Base-by-base conservation (phyloP, 2,329 filamentous ascomycete genomes). In the Tolypocladium guangdongense region DNA sequence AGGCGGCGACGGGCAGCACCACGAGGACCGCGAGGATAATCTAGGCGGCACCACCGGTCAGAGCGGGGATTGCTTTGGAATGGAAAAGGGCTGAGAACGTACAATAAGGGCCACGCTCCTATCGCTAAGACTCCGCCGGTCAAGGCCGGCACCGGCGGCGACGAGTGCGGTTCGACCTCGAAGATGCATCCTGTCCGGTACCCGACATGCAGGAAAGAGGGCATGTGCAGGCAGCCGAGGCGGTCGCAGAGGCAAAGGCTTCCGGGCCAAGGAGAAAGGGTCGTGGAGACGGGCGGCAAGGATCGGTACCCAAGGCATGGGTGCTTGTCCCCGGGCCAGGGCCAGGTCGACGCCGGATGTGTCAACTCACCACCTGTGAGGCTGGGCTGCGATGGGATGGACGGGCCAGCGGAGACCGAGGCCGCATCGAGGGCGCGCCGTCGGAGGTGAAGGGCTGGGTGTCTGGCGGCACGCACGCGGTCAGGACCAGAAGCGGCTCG, bases 41-140 rank as follows among this genome's bases (percentile, higher is more conserved):
- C 52, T 53, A 41, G 11, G 12, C 5, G 36, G 22, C 32, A 20
- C 24, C 14, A n/a, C 16, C 16, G 27, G 24, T 35, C 35, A 33
- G 45, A 27, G 4, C 6, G 30, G 11, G 20, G 22, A 5, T 4
- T 7, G 18, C 4, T 8, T 35, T 48, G 47, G 32, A 30, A 12
- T 4, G 18, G 10, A 22, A 32, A 32, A 16, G 43, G 27, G 7
- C 16, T 10, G 18, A 12, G 8, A 35, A 54, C 58, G 24, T 54
- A 61, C 59, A 51, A 57, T 51, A 22, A 59, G 49, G 20, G 52
- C 54, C 4, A 56, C 27, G 22, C 35, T 55, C 22, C 51, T 55
- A 48, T 33, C 48, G 27, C 47, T 49, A 7, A 54, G 39, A n/a
- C 18, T n/a, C 36, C 39, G 47, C 48, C 43, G 33, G 18, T 27